Conservation (phyloP, 192 early-diverging fungal species). For the Rhizoclosmatium sp. region DNA sequence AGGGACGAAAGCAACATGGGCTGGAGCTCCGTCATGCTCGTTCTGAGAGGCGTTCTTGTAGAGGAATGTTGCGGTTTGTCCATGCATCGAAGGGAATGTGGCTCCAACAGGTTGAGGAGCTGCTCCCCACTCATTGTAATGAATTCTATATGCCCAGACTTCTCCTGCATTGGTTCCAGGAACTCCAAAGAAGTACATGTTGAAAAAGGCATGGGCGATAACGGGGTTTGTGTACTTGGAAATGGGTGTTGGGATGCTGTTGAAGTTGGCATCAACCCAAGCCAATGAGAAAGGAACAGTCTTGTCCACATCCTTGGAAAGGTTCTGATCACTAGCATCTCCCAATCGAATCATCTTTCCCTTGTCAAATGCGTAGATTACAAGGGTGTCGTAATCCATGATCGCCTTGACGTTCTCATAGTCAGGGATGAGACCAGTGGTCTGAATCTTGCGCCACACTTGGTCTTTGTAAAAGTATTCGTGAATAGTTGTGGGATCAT, state of each 20-base stretch:
- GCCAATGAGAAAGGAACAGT: neutral
- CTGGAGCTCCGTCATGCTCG: conserved; percentile 24
- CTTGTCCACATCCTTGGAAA: neutral
- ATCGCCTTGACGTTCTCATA: conserved; percentile 17
- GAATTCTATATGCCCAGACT: conserved; percentile 32
- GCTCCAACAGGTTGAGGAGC: conserved; percentile 14
- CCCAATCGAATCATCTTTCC: conserved; percentile 32
- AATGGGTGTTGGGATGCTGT: neutral
- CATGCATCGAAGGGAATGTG: conserved; percentile 24
- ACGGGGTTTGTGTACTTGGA: conserved; percentile 18
- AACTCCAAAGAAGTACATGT: conserved; percentile 38
- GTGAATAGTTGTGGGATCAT: conserved; percentile 4
- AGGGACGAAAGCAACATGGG: conserved; percentile 33
- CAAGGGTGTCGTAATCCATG: conserved; percentile 38
- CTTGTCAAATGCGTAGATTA: conserved; percentile 34
- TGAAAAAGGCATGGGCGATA: conserved; percentile 30
- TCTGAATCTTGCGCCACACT: conserved; percentile 13
- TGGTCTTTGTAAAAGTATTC: conserved; percentile 20
- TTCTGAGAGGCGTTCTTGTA: conserved; percentile 22
- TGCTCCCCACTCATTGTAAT: conserved; percentile 33
- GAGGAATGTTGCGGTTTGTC: conserved; percentile 28
- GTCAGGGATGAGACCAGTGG: conserved; percentile 8
- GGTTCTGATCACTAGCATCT: conserved; percentile 26
- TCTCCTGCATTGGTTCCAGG: conserved; percentile 18
- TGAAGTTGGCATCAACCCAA: conserved; percentile 25